Evolutionary conservation across 1,284 basidiomycete genomes (phyloP), one percentile per base, ranked within the genome.

Genomic region (Boletellus dicymbophilus): DNA sequence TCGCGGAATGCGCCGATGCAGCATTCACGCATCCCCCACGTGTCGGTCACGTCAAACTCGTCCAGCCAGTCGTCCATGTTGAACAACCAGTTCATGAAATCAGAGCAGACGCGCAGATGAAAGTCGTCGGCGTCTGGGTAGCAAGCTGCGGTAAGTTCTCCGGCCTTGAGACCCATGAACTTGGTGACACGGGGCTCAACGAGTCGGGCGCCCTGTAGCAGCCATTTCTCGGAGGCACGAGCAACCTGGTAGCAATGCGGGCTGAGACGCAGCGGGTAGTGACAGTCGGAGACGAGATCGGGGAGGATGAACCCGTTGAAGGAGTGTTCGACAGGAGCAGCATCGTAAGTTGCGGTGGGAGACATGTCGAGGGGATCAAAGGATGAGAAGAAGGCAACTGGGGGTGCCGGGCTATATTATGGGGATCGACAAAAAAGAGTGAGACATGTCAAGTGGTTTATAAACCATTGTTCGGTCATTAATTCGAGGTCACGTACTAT

Each of bases 131-230:
- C 72, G 28, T 75, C 72, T 38, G 81, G 75, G 62, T 87, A 88
- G 63, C 81, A 85, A 60, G 73, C 78, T 2, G 84, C 82, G 20
- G 85, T 81, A 53, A 88, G 78, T 58, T 83, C 78, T 44, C 85
- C 85, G 16, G 82, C 83, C 55, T 82, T 78, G 38, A 87, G 71
- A 18, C 81, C 81, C 54, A 75, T 73, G 43, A 87, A 71, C 7
- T 78, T 79, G 33, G 68, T 66, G 44, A 77, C 69, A 47, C 75
- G 76, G 53, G 79, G 78, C 36, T 75, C 65, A 21, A 75, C 74
- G 52, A 85, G 75, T n/a, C 75, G 75, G 46, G 77, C 79, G 30
- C 73, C 73, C 25, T 60, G 56, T 54, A 80, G 71, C 9, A 88
- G 69, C 85, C 85, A 88, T 33, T 70, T 54, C 39, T 83, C 78